These are phyloP conservation scores for Phoma sp. DNA, from an alignment of 2,329 filamentous ascomycete species.

Conservation along the genomic window DNA sequence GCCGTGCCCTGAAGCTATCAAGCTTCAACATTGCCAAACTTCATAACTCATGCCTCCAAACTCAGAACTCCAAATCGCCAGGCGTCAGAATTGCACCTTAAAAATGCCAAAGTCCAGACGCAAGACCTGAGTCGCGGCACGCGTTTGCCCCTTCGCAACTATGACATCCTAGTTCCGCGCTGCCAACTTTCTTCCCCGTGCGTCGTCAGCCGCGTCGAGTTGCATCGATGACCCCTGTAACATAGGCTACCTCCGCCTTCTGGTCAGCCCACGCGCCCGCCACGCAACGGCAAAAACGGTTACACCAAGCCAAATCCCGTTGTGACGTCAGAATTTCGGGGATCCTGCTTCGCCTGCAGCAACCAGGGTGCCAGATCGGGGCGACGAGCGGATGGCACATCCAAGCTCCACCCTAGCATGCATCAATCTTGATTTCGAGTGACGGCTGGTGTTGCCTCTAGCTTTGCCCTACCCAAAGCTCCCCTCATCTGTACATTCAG, in stretches of 20 bases:
- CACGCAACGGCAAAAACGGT: conserved; percentile 19
- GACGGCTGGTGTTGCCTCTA: conserved; percentile 23
- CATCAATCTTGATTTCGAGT: conserved; percentile 49
- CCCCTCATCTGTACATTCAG: conserved; percentile 17
- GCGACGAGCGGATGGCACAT: conserved; percentile 25
- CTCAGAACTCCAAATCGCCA: no score
- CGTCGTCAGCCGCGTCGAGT: conserved; percentile 27
- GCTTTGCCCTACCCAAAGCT: conserved; percentile 17
- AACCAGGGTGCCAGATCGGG: conserved; percentile 14
- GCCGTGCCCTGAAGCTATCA: neutral
- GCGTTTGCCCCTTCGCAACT: conserved; percentile 7
- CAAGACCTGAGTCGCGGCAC: neutral
- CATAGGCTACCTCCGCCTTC: conserved; percentile 5
- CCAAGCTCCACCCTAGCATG: conserved; percentile 28
- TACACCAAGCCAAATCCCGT: conserved; percentile 7
- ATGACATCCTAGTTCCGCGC: conserved; percentile 9
- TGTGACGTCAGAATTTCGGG: conserved; percentile 34
- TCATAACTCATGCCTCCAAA: no score
- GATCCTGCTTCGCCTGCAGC: conserved; percentile 14
- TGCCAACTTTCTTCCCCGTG: conserved; percentile 30
- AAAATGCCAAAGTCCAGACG: neutral
- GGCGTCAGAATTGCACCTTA: no score
- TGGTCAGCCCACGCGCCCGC: conserved; percentile 10
- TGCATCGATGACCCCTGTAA: conserved; percentile 18
- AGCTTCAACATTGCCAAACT: neutral